phyloP scores from a whole-genome alignment of 768 basidiomycete genomes.

The Kwoniella sp. region DNA sequence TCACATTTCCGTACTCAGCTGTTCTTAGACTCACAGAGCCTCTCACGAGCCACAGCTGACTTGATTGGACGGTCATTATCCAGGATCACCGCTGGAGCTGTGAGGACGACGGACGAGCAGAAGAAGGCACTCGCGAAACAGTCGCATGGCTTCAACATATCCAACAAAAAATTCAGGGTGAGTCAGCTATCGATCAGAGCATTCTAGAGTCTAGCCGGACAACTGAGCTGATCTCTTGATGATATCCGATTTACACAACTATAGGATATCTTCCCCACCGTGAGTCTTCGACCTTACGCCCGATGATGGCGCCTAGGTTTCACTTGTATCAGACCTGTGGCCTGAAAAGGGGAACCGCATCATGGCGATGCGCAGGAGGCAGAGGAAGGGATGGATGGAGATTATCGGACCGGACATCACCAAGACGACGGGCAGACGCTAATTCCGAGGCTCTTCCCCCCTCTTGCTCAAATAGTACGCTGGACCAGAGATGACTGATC shows the following conservation, averaged over 20 bases:
- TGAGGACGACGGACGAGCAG: conserved; percentile 75
- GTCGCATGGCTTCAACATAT: conserved; percentile 84
- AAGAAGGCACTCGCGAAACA: conserved; percentile 73
- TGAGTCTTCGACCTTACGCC: too few species aligned
- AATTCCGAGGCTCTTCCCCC: not conserved
- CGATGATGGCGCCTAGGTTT: not conserved
- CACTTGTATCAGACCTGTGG: too few species aligned
- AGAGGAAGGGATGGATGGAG: not conserved
- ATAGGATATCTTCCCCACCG: conserved; percentile 82
- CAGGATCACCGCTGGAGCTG: conserved; percentile 87
- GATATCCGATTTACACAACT: too few species aligned
- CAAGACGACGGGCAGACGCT: too few species aligned
- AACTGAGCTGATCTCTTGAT: too few species aligned
- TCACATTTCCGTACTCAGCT: too few species aligned
- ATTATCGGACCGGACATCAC: too few species aligned
- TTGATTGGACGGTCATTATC: not conserved
- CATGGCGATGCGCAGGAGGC: too few species aligned
- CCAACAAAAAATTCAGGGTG: conserved; percentile 70
- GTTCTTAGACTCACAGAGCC: too few species aligned
- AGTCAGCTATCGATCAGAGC: conserved; percentile 17
- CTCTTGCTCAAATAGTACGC: conserved; percentile 64
- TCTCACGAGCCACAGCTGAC: too few species aligned
- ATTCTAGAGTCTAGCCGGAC: not conserved
- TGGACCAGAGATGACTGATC: conserved; percentile 65
- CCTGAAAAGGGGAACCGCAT: too few species aligned